Percentiles rank a stretch among this genome's conserved stretches.
Conservation (phyloP, 495 filamentous ascomycete species). For the Letharia columbiana region DNA sequence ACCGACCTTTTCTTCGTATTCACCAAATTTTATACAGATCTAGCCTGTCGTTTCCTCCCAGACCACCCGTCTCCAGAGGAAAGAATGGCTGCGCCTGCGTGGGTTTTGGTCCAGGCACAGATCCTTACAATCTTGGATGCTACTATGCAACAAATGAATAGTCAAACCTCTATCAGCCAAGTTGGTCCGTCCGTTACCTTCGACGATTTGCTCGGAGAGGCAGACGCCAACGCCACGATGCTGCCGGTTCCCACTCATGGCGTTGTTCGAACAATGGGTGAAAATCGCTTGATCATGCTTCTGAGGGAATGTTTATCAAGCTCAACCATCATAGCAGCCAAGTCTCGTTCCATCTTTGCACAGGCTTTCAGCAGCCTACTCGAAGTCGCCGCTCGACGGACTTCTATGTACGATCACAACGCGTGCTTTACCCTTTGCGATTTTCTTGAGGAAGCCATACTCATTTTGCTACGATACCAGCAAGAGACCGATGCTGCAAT, state of each 20-base stretch:
- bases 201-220: conserved; percentile 60
- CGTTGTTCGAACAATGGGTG: conserved; percentile 73
- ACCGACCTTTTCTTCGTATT: conserved; percentile 94
- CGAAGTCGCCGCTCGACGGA: conserved; percentile 63
- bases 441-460: conserved; percentile 73
- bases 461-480: conserved; percentile 51
- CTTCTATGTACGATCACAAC: conserved; percentile 75
- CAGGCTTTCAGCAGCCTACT: conserved; percentile 67
- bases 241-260: conserved; percentile 60
- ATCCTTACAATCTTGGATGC: conserved; percentile 72
- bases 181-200: conserved; percentile 56
- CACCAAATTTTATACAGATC: conserved; percentile 78
- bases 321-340: conserved; percentile 45
- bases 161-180: conserved; percentile 43
- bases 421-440: conserved; percentile 91
- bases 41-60: conserved; percentile 74
- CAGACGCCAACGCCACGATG: conserved; percentile 62
- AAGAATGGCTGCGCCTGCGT: conserved; percentile 59
- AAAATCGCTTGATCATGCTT: conserved; percentile 82
- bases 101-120: conserved; percentile 79
- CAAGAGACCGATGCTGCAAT: conserved; percentile 36
- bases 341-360: conserved; percentile 62
- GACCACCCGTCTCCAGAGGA: conserved; percentile 55
- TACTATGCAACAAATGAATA: conserved; percentile 65
- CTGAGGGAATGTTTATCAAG: conserved; percentile 79